Percentiles rank a stretch among this genome's conserved stretches.
phyloP scores from a whole-genome alignment of 176 grass and related monocot species.

The Secale cereale region DNA sequence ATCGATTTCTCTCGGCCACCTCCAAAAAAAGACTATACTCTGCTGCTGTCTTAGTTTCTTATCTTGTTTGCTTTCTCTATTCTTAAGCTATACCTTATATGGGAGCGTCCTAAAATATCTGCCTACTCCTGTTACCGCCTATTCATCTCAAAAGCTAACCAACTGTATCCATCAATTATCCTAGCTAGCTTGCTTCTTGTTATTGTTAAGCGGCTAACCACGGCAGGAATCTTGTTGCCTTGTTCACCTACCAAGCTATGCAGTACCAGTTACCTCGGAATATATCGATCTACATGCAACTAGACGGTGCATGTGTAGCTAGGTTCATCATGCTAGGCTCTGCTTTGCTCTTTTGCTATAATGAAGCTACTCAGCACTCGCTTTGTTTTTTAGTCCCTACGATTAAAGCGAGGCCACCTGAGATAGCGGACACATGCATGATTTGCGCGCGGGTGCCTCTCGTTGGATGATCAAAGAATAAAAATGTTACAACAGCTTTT shows the following conservation, averaged over 20 bases:
- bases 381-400: conserved; percentile 47
- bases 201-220: background rate
- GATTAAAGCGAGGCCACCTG: conserved; percentile 48
- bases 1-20: conserved; percentile 32
- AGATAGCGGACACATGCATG: conserved; percentile 39
- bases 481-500: background rate
- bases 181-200: background rate
- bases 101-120: conserved; percentile 58
- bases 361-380: conserved; percentile 36
- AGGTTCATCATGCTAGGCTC: conserved; percentile 34
- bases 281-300: conserved; percentile 16
- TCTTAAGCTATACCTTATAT: conserved; percentile 45
- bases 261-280: background rate
- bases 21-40: background rate
- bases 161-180: background rate
- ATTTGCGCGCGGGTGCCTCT: conserved; percentile 44
- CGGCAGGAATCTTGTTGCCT: background rate
- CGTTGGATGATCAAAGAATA: conserved; percentile 25
- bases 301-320: conserved; percentile 17
- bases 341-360: conserved; percentile 52
- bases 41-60: conserved; percentile 11
- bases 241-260: background rate
- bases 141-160: conserved; percentile 7
- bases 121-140: background rate
- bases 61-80: conserved; percentile 31